Evolutionary conservation across 805 yeast species (phyloP), one percentile per base, ranked within the genome.

Genomic region (Nematodospora valgi): DNA sequence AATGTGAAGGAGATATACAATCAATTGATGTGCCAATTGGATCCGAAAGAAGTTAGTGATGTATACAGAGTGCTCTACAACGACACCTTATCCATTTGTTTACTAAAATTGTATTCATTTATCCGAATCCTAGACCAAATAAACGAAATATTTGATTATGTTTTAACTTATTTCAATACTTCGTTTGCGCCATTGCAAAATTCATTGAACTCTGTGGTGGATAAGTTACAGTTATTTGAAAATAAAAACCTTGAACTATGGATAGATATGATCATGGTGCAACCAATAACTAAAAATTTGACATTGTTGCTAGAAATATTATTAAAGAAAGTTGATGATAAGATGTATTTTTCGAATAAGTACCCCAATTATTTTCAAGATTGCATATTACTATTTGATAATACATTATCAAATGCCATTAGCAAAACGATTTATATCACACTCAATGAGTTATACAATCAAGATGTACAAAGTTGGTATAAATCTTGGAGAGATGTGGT

Each of bases 151-250:
- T 75, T 76, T 47, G 63, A 64, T 16, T 82, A 74, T 52, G 69
- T 82, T 10, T 58, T 81, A 24, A 88, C 80, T 44, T 79, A 74
- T 52, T 80, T 88, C 79, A 77, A 76, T 35, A 85, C 80, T 33
- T 73, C 85, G 1, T 80, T 82, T 4, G 77, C 84, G 2, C 80
- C 94, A 0, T 54, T 85, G 18, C 77, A 82, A 5, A 85, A 82
- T 49, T 80, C 94, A 0, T 54, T 86, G 34, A 72, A 68, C 36
- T 84, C 78, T 21, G 49, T 87, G 30, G 72, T 86, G 31, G 35
- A 54, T 2, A 86, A 81, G 45, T 49, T 81, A 32, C 81, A 8
- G 41, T 47, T 2, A 61, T 33, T 30, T 12, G 28, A 39, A 1
- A 30, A 69, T 2, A 58, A 69, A 13, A 44, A 26, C 11, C 12